Evolutionary conservation across 345 rosid species (phyloP).

Genomic region (Heritiera littoralis): DNA sequence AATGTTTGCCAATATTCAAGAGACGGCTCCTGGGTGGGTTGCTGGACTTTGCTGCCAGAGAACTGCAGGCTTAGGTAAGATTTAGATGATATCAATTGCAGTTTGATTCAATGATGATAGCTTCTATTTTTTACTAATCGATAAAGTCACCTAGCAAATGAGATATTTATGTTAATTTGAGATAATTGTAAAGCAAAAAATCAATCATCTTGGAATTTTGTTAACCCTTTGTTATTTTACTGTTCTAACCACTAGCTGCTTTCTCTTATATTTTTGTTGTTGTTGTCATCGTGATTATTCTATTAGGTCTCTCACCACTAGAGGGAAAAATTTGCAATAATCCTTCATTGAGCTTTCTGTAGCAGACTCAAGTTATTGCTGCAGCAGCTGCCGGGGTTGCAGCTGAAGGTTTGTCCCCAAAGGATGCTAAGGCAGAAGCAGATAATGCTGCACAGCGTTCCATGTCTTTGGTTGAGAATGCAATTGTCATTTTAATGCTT

Average conservation of each 20-base stretch:
- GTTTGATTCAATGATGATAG: neutral
- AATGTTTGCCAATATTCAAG: constrained; percentile 90
- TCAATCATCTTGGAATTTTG: neutral
- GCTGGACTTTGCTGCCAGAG: constrained; percentile 95
- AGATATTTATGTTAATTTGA: neutral
- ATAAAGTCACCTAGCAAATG: neutral
- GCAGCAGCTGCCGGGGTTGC: constrained; percentile 77
- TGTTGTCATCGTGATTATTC: neutral
- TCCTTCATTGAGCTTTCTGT: constrained; percentile 31
- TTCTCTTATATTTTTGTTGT: neutral
- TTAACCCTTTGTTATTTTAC: neutral
- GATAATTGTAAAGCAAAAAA: neutral
- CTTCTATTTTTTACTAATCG: constrained; percentile 5
- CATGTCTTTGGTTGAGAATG: constrained; percentile 95
- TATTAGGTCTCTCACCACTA: neutral
- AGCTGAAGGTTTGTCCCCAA: constrained; percentile 87
- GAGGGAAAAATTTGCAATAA: constrained; percentile 20
- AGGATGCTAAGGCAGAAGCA: constrained; percentile 82
- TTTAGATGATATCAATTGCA: neutral
- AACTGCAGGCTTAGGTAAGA: constrained; percentile 90
- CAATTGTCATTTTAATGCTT: constrained; percentile 97
- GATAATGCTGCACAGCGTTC: constrained; percentile 96
- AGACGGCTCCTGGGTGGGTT: constrained; percentile 91
- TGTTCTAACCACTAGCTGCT: neutral
- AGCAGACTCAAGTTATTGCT: constrained; percentile 97